Conservation (phyloP, 805 yeast genomes). For the baker's yeast (Saccharomyces cerevisiae) region DNA sequence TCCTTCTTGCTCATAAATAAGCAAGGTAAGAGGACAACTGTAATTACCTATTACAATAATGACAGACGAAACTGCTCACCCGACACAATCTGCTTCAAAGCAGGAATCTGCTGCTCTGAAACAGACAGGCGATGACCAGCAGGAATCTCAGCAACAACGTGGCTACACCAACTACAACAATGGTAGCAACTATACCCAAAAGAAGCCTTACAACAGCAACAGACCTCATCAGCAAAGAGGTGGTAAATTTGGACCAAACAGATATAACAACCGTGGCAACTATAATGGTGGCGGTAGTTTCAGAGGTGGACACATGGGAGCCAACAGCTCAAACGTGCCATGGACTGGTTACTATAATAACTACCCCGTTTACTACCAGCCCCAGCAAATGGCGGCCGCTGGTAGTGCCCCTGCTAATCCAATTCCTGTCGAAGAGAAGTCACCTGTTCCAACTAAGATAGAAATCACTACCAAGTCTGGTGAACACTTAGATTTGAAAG, state of each 20-base stretch:
- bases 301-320: not conserved
- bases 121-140: not conserved
- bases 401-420: not conserved
- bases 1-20: not conserved
- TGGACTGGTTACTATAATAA: not conserved
- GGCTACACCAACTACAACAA: not conserved
- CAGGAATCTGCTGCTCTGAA: not conserved
- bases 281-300: not conserved
- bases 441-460: conserved; percentile 19
- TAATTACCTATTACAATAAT: not conserved
- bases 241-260: not conserved
- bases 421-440: not conserved
- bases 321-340: not conserved
- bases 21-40: not conserved
- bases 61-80: not conserved
- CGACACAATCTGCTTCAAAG: not conserved
- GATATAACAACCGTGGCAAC: not conserved
- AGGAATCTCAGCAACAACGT: not conserved
- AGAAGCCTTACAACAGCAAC: not conserved
- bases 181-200: not conserved
- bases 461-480: conserved; percentile 31
- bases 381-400: not conserved
- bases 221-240: not conserved
- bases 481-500: conserved; percentile 24
- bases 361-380: not conserved